Evolutionary conservation across 2,329 filamentous ascomycete genomes (phyloP).

Genomic region (Fusarium circinatum): DNA sequence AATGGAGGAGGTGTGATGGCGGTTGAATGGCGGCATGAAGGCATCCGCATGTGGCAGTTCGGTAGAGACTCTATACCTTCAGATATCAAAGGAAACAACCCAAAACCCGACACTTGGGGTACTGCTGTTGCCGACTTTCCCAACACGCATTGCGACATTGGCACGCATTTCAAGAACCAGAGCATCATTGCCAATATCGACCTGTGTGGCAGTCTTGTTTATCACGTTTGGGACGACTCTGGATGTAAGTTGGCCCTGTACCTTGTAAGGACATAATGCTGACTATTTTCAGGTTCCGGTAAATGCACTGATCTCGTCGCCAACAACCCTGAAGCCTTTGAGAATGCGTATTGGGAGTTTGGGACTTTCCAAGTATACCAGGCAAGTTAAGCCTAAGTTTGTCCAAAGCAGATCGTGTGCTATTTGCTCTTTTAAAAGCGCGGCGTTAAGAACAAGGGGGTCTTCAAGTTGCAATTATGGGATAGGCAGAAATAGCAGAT

Average conservation of each 20-base stretch:
- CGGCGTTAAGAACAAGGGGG: slow-evolving; percentile 31
- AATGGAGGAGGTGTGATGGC: slow-evolving; percentile 68
- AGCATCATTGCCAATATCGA: slow-evolving; percentile 75
- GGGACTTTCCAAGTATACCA: slow-evolving; percentile 68
- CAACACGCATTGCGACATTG: slow-evolving; percentile 68
- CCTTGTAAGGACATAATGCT: background rate
- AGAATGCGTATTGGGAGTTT: slow-evolving; percentile 73
- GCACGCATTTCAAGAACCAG: slow-evolving; percentile 69
- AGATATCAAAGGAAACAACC: slow-evolving; percentile 62
- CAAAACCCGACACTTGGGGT: slow-evolving; percentile 72
- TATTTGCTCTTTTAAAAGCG: slow-evolving; percentile 29
- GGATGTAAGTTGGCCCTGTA: slow-evolving; percentile 51
- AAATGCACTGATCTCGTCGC: slow-evolving; percentile 69
- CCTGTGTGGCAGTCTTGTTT: slow-evolving; percentile 68
- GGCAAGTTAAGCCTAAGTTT: slow-evolving; percentile 28
- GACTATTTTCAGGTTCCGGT: slow-evolving; percentile 55
- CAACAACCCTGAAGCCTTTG: slow-evolving; percentile 65
- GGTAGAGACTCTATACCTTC: slow-evolving; percentile 57
- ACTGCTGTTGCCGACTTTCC: slow-evolving; percentile 73
- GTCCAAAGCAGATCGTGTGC: background rate
- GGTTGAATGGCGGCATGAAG: slow-evolving; percentile 68
- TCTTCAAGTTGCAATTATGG: background rate
- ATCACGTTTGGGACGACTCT: slow-evolving; percentile 57
- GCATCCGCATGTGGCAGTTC: slow-evolving; percentile 73
- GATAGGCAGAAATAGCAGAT: background rate